Evolutionary conservation across 306 rosid species (phyloP).

Genomic region (Styphnolobium japonicum): DNA sequence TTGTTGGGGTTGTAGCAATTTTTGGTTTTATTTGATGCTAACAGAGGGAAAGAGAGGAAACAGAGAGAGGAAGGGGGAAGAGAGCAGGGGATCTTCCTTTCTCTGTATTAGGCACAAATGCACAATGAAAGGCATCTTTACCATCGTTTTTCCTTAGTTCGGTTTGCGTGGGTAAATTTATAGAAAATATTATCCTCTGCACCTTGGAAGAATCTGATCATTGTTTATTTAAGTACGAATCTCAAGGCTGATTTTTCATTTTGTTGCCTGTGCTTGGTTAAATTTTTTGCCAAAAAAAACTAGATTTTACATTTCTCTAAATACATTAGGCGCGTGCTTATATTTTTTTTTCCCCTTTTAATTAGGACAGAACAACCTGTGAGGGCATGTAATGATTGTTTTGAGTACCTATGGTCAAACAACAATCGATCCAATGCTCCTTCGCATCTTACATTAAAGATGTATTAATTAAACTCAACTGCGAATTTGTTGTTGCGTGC

Average conservation of each 20-base stretch:
- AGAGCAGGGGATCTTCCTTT: not conserved
- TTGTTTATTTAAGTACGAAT: constrained; percentile 8
- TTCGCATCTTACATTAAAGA: not conserved
- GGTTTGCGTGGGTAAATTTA: constrained; percentile 1
- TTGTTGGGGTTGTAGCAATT: not conserved
- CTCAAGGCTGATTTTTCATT: constrained; percentile 1
- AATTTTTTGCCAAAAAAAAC: not conserved
- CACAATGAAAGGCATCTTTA: not conserved
- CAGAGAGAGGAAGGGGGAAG: not conserved
- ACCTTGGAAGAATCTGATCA: not conserved
- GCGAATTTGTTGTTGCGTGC: not conserved
- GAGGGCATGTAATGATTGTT: constrained; percentile 25
- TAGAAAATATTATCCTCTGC: not conserved
- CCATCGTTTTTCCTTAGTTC: not conserved
- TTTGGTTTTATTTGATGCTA: not conserved
- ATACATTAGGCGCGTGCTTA: not conserved
- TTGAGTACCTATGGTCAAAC: not conserved
- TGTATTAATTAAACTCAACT: not conserved
- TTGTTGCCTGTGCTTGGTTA: not conserved
- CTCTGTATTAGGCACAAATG: not conserved
- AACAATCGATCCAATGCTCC: not conserved
- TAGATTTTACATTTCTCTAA: not conserved
- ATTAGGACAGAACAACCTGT: constrained; percentile 5
- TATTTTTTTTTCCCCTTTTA: not conserved
- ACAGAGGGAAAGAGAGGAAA: not conserved